These are phyloP conservation scores for Fagopyrum esculentum DNA, from an alignment of 148 eudicot genomes.

Conservation along the genomic window DNA sequence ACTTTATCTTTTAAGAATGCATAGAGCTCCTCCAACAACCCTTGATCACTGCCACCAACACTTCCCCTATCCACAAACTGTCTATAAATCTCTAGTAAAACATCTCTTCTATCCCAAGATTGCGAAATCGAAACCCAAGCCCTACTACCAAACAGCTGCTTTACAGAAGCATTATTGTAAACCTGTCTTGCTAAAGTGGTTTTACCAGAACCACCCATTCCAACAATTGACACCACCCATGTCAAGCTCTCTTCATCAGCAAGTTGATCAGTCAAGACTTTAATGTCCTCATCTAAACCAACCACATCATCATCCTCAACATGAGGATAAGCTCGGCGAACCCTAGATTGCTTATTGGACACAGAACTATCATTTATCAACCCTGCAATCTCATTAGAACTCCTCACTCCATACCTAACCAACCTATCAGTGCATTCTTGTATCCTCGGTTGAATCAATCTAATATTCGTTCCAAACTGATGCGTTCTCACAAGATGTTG, in stretches of 20 bases:
- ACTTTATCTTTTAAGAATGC: slow-evolving; percentile 9
- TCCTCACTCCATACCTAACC: slow-evolving; percentile 6
- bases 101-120: not conserved
- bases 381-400: not conserved
- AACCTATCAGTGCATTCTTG: slow-evolving; percentile 8
- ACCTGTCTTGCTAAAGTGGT: slow-evolving; percentile 25
- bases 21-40: not conserved
- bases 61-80: slow-evolving; percentile 6
- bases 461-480: slow-evolving; percentile 3
- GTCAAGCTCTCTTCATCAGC: not conserved
- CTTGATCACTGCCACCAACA: not conserved
- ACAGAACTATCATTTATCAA: not conserved
- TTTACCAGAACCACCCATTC: slow-evolving; percentile 30
- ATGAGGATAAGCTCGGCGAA: not conserved
- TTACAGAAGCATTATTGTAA: slow-evolving; percentile 7
- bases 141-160: slow-evolving; percentile 14
- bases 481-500: not conserved
- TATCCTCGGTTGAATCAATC: slow-evolving; percentile 1
- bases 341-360: not conserved
- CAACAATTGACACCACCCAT: slow-evolving; percentile 23
- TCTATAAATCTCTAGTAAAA: slow-evolving; percentile 15
- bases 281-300: slow-evolving; percentile 6
- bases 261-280: not conserved
- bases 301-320: slow-evolving; percentile 1
- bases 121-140: slow-evolving; percentile 23